phyloP scores from a whole-genome alignment of 163 green algal species.

The Picocystis sp. region DNA sequence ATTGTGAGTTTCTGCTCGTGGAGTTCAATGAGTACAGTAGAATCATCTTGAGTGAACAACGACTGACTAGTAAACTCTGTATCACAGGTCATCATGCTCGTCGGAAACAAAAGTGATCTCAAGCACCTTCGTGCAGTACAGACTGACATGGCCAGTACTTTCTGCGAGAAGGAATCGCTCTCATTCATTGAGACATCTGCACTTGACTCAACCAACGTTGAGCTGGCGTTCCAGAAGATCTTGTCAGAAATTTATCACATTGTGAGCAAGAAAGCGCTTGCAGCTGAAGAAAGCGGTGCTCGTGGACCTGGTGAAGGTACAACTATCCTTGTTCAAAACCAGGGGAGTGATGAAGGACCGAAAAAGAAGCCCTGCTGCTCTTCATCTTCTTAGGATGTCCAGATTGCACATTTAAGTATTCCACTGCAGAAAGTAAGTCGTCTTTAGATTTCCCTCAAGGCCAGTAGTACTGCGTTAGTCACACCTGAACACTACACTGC shows the following conservation, averaged over 20 bases:
- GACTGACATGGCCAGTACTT: not conserved
- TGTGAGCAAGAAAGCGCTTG: constrained; percentile 80
- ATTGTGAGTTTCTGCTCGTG: constrained; percentile 3
- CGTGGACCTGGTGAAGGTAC: constrained; percentile 2
- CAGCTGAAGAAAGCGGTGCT: constrained; percentile 7
- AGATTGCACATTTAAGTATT: no score
- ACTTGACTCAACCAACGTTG: constrained; percentile 20
- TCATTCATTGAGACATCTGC: constrained; percentile 24
- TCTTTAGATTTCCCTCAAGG: no score
- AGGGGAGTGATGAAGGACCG: no score
- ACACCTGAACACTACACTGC: no score
- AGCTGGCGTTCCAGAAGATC: constrained; percentile 53
- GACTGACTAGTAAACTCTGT: no score
- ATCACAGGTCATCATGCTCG: constrained; percentile 10
- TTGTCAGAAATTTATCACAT: constrained; percentile 97
- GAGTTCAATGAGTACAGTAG: not conserved
- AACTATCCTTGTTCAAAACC: constrained; percentile 4
- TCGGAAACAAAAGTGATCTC: constrained; percentile 28
- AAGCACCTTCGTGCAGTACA: constrained; percentile 10
- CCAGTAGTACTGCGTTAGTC: no score
- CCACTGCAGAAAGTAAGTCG: no score
- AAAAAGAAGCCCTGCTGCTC: no score
- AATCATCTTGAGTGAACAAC: no score
- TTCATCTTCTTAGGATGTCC: no score
- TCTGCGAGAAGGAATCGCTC: constrained; percentile 10